Evolutionary conservation across 257 asterid species (phyloP).

Genomic region (Fraxinus pennsylvanica): DNA sequence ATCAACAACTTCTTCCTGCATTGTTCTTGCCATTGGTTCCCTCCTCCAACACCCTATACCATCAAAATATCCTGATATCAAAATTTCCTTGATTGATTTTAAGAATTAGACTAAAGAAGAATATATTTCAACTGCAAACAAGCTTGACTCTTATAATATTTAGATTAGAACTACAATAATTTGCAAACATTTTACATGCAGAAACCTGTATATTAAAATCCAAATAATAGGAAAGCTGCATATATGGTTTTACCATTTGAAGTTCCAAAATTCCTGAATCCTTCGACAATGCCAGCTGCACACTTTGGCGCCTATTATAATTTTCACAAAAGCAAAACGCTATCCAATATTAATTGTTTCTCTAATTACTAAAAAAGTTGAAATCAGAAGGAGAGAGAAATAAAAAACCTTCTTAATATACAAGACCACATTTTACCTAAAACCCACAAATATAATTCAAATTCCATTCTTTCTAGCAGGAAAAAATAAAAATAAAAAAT

Average conservation of each 20-base stretch:
- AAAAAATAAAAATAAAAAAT: neutral
- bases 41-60: slow-evolving; percentile 38
- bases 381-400: neutral
- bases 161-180: neutral
- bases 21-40: slow-evolving; percentile 27
- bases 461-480: neutral
- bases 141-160: neutral
- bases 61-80: slow-evolving; percentile 19
- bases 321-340: neutral
- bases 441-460: neutral
- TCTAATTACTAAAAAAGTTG: too few species aligned
- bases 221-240: neutral
- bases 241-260: slow-evolving; percentile 34
- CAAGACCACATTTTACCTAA: neutral
- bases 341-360: neutral
- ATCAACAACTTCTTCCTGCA: slow-evolving; percentile 53
- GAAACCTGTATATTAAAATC: neutral
- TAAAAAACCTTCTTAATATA: neutral
- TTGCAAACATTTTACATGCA: neutral
- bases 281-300: slow-evolving; percentile 32
- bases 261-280: slow-evolving; percentile 34
- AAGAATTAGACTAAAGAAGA: neutral
- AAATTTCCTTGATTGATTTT: slow-evolving; percentile 8
- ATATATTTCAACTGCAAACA: neutral
- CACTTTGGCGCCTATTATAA: slow-evolving; percentile 40